Base-by-base conservation (phyloP, 108 stramenopile genomes). In the Parmales sp. region DNA sequence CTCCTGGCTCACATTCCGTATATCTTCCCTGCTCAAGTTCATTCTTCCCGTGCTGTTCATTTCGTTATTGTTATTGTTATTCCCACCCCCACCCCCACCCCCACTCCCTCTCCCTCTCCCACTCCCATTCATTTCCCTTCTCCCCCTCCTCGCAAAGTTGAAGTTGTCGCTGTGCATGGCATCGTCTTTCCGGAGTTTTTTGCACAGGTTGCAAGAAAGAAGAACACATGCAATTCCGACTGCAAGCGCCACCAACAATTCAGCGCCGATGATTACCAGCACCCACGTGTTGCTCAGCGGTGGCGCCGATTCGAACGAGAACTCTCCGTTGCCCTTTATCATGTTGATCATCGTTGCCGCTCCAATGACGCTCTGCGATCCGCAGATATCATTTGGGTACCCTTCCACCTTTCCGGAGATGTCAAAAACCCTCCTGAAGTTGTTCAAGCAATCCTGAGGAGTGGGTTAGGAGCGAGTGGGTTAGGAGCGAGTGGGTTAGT, bases 251-350 rank as follows among this genome's bases (percentile, higher is more conserved):
- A 60, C 54, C 11, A 34, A 28, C 26, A 60, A 20, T 34, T 60
- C 54, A 20, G 54, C 8, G 29, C 29, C 54, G 8, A 60, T 60
- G 2, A 60, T 34, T 13, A 60, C 54, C 26, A 60, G 54, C 2
- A 60, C 54, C 54, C 54, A 60, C 3, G 54, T 60, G 5, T 28
- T 60, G 54, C 36, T 60, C 2, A 60, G 54, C n/a, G 54, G 54
- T 2, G 54, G 54, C 0, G 54, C 26, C n/a, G n/a, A 19, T 5
- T 2, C 2, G 54, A 60, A 60, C n/a, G 16, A 34, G 5, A 34
- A 29, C 7, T 13, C 31, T 13, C 31, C 31, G 18, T 60, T 34
- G 31, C 20, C n/a, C n/a, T 19, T 19, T 1, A 60, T 20, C n/a
- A 34, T 11, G 5, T 34, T 60, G 11, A 29, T 20, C 16, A 34